Evolutionary conservation across 208 protist species (phyloP).

Genomic region (Trypanosoma mega): DNA sequence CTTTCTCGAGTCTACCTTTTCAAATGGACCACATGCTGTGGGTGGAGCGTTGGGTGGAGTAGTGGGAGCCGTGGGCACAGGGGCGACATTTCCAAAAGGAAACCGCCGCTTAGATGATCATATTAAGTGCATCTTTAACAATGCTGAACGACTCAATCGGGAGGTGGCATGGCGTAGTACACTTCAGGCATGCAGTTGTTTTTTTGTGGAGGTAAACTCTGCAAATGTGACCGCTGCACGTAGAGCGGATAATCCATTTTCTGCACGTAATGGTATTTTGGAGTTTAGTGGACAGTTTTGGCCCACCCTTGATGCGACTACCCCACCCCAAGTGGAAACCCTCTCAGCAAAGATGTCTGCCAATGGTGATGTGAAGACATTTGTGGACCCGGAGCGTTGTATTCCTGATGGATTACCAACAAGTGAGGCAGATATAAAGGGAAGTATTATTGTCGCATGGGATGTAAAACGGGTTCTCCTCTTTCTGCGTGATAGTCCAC

Average conservation of each 20-base stretch:
- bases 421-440: constrained; percentile 27
- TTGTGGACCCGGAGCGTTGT: constrained; percentile 60
- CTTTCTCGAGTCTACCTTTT: constrained; percentile 78
- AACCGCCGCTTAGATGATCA: constrained; percentile 74
- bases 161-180: constrained; percentile 56
- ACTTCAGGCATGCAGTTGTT: constrained; percentile 43
- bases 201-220: constrained; percentile 72
- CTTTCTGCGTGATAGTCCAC: constrained; percentile 67
- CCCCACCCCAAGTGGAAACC: constrained; percentile 49
- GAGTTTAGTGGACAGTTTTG: constrained; percentile 74
- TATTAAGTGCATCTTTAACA: constrained; percentile 78
- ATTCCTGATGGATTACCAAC: constrained; percentile 61
- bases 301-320: constrained; percentile 49
- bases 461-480: constrained; percentile 84
- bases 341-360: constrained; percentile 31
- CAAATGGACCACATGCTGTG: constrained; percentile 26
- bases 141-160: constrained; percentile 46
- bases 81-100: constrained; percentile 11
- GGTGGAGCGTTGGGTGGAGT: constrained; percentile 5
- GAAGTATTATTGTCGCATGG: constrained; percentile 79
- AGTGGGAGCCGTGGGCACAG: neutral
- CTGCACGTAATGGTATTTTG: constrained; percentile 72
- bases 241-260: constrained; percentile 87
- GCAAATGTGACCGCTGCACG: constrained; percentile 82
- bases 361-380: constrained; percentile 40